These are phyloP conservation scores for Hibiscus tridactylites DNA, from an alignment of 345 rosid genomes.

Conservation along the genomic window DNA sequence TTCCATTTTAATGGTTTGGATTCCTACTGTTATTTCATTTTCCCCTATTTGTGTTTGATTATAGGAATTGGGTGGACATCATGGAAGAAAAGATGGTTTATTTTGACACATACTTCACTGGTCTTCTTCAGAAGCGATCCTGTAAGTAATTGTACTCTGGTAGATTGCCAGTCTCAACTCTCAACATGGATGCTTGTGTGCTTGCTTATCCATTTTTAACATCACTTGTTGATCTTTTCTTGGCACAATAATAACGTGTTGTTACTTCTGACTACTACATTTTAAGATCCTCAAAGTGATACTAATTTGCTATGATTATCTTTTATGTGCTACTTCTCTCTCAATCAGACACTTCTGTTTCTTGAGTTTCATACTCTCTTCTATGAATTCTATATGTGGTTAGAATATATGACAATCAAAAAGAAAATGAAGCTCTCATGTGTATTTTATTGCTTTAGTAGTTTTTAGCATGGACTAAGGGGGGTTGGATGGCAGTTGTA, in stretches of 20 bases:
- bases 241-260: background rate
- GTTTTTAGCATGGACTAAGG: too few species aligned
- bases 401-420: background rate
- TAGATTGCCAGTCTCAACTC: background rate
- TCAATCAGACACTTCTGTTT: background rate
- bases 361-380: background rate
- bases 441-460: too few species aligned
- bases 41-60: background rate
- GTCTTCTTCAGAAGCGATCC: conserved; percentile 81
- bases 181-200: background rate
- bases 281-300: background rate
- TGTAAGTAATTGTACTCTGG: conserved; percentile 29
- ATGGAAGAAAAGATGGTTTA: conserved; percentile 77
- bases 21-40: background rate
- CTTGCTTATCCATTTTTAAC: background rate
- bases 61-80: conserved; percentile 81
- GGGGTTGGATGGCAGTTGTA: too few species aligned
- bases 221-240: background rate
- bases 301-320: background rate
- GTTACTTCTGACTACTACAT: background rate
- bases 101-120: conserved; percentile 54
- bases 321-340: background rate
- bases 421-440: background rate
- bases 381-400: background rate
- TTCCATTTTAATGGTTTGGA: background rate